phyloP scores from a whole-genome alignment of 345 rosid species.

The Hibiscus trionum region DNA sequence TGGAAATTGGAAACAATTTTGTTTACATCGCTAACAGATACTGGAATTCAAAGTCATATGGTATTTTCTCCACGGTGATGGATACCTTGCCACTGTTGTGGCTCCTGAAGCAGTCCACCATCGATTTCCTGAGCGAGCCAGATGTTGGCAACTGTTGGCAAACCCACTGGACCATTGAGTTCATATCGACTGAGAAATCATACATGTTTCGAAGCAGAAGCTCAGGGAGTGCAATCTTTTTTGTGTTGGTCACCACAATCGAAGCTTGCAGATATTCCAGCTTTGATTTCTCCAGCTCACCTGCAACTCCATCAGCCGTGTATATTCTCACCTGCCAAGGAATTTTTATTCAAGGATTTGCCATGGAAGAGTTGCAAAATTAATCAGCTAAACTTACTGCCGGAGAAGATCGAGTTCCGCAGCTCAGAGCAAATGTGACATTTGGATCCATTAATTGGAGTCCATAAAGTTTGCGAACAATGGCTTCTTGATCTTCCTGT shows the following conservation, averaged over 20 bases:
- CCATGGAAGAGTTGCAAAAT: neutral
- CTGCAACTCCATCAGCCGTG: constrained; percentile 59
- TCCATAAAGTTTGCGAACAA: constrained; percentile 57
- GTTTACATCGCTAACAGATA: constrained; percentile 61
- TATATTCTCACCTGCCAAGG: constrained; percentile 66
- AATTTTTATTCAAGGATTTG: neutral
- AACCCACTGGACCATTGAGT: constrained; percentile 71
- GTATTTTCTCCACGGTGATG: constrained; percentile 53
- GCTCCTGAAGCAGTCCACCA: constrained; percentile 76
- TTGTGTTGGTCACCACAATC: constrained; percentile 48
- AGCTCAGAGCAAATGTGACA: constrained; percentile 70
- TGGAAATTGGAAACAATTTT: neutral
- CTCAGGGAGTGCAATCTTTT: constrained; percentile 67
- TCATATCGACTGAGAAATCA: constrained; percentile 50
- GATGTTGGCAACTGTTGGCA: constrained; percentile 85
- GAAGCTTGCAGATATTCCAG: constrained; percentile 88
- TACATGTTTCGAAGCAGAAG: constrained; percentile 47
- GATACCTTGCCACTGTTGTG: constrained; percentile 38
- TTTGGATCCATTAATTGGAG: constrained; percentile 57
- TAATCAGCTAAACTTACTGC: constrained; percentile 36
- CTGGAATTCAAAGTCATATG: constrained; percentile 80
- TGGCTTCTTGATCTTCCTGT: constrained; percentile 51
- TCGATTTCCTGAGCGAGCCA: constrained; percentile 77
- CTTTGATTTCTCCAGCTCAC: constrained; percentile 77
- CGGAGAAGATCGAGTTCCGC: constrained; percentile 88